A percentile compares a stretch with the other conserved stretches of the same genome.
These are phyloP conservation scores for Trypethelium eluteriae DNA, from an alignment of 495 filamentous ascomycete species.

Conservation along the genomic window DNA sequence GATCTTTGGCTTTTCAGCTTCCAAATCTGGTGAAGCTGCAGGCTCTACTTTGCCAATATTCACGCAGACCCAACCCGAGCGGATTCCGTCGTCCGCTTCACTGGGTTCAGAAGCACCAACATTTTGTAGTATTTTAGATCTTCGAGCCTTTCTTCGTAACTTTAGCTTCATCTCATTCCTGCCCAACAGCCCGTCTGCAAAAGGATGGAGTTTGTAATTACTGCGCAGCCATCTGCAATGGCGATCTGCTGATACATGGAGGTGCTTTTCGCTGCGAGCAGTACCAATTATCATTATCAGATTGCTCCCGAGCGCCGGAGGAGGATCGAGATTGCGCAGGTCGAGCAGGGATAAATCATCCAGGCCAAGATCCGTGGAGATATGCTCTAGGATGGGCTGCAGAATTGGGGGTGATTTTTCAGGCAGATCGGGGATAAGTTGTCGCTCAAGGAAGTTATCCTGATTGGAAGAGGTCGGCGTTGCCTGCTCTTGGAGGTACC, in stretches of 20 bases:
- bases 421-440: slow-evolving; percentile 70
- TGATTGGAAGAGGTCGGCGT: slow-evolving; percentile 38
- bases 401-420: slow-evolving; percentile 64
- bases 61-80: slow-evolving; percentile 92
- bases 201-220: slow-evolving; percentile 58
- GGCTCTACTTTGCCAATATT: slow-evolving; percentile 67
- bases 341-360: slow-evolving; percentile 71
- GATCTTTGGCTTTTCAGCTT: slow-evolving; percentile 39
- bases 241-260: slow-evolving; percentile 85
- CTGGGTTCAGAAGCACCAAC: slow-evolving; percentile 45
- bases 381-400: slow-evolving; percentile 62
- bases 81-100: slow-evolving; percentile 61
- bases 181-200: slow-evolving; percentile 81
- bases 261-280: slow-evolving; percentile 83
- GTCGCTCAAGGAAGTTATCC: slow-evolving; percentile 49
- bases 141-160: slow-evolving; percentile 66
- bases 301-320: slow-evolving; percentile 76
- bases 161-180: slow-evolving; percentile 87
- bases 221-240: slow-evolving; percentile 78
- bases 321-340: slow-evolving; percentile 73
- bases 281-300: slow-evolving; percentile 92
- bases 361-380: slow-evolving; percentile 73
- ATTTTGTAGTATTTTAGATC: slow-evolving; percentile 63
- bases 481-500: slow-evolving; percentile 71
- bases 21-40: slow-evolving; percentile 34